Base-by-base conservation (phyloP, 768 basidiomycete genomes). In the Tricholoma saponaceum region DNA sequence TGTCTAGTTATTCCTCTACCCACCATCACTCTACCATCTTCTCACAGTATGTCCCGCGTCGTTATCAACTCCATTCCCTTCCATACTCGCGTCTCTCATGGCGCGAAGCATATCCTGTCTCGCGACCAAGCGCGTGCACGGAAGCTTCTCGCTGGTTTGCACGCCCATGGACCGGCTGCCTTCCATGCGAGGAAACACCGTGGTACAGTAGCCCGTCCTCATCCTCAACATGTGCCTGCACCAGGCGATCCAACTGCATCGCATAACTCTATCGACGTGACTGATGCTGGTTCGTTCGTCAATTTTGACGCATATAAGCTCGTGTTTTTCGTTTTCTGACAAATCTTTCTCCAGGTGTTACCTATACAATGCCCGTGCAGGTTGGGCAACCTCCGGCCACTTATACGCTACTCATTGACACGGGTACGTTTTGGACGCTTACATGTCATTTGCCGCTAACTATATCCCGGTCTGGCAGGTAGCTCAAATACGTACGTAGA, bases 391-490 rank as follows among this genome's bases (percentile, higher is more conserved):
- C 83, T 5, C 63, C 80, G 2, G 79, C 78, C 4, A 59, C 73
- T 51, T 84, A 76, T 64, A 78, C 67, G 1, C 77, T 87, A 39
- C 73, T 85, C 50, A 83, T 85, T 30, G 83, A 85, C 56, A 86
- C 82, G 0, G 82, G 83, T 78, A 58, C 23, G 72, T 60, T 10
- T 26, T 28, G 2, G 22, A 30, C 12, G 8, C 7, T 18, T 50
- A 50, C 47, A 9, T 28, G 6, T 2, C 18, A 30, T 7, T 9
- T 18, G 26, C 65, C 61, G 66, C 65, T 44, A 30, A 52, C 54
- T 25, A 62, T 57, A 35, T 53, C 22, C 2, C 23, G 26, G 10
- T 30, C 33, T 10, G 39, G 6, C 26, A 50, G 47, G 47, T 18
- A 55, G 43, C 4, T 35, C 39, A 30, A 56, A n/a, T 18, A 37